phyloP scores from a whole-genome alignment of 495 filamentous ascomycete genomes.

The Penicillium roqueforti region DNA sequence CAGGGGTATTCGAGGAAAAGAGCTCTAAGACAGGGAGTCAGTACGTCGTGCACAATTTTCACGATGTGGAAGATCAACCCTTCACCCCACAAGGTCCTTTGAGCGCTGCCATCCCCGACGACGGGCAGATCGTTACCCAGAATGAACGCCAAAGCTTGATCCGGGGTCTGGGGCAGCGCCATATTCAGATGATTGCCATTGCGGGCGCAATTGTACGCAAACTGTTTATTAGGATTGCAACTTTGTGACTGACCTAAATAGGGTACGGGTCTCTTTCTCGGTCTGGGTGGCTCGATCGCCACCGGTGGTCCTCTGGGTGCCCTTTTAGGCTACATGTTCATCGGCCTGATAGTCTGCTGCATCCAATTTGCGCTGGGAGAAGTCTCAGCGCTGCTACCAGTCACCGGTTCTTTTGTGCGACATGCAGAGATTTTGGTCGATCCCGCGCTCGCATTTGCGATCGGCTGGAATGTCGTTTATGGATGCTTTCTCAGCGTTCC shows the following conservation, averaged over 20 bases:
- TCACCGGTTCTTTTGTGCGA: slow-evolving; percentile 48
- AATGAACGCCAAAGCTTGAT: slow-evolving; percentile 25
- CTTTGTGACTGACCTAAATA: slow-evolving; percentile 6
- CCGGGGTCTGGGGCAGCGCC: slow-evolving; percentile 40
- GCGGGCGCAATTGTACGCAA: slow-evolving; percentile 50
- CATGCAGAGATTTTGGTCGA: slow-evolving; percentile 49
- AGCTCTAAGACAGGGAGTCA: slow-evolving; percentile 7
- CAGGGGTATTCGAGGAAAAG: slow-evolving; percentile 8
- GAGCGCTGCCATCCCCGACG: slow-evolving; percentile 3
- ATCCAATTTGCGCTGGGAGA: slow-evolving; percentile 43
- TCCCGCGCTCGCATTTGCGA: slow-evolving; percentile 56
- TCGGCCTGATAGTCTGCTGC: slow-evolving; percentile 38
- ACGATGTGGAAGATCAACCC: slow-evolving; percentile 21
- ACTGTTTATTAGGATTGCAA: not conserved
- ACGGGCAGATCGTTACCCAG: slow-evolving; percentile 23
- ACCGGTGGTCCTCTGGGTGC: slow-evolving; percentile 58
- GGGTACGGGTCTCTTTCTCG: slow-evolving; percentile 62
- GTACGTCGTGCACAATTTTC: slow-evolving; percentile 19
- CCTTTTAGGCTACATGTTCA: slow-evolving; percentile 47
- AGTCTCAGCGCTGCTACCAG: slow-evolving; percentile 40
- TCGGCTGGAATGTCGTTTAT: slow-evolving; percentile 56
- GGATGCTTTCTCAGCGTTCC: slow-evolving; percentile 59
- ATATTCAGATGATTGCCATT: slow-evolving; percentile 57
- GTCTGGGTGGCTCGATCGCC: slow-evolving; percentile 53
- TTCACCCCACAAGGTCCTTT: slow-evolving; percentile 4